These are phyloP conservation scores for Daldinia caldariorum DNA, from an alignment of 495 filamentous ascomycete species.

Conservation along the genomic window DNA sequence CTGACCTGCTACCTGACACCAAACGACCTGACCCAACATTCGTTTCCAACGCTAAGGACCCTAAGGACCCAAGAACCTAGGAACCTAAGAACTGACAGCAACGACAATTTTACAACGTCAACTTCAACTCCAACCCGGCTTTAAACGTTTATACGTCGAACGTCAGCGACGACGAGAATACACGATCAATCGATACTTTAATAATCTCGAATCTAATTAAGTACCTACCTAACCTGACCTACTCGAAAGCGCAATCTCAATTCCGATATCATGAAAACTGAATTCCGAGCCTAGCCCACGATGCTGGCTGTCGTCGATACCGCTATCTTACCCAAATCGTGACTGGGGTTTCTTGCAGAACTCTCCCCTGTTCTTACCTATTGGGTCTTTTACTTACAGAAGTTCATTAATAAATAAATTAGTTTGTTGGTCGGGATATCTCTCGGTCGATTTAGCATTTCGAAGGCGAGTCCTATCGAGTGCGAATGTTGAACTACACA, in stretches of 20 bases:
- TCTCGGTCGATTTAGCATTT: slow-evolving; percentile 11
- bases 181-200: not conserved
- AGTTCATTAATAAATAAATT: not conserved
- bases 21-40: not conserved
- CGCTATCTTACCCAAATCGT: slow-evolving; percentile 31
- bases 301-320: slow-evolving; percentile 20
- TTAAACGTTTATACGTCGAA: not conserved
- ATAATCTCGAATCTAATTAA: not conserved
- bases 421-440: slow-evolving; percentile 6
- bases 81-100: not conserved
- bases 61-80: too few relatives aligned
- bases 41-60: slow-evolving; percentile 7
- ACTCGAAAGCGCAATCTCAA: not conserved
- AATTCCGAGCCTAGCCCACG: slow-evolving; percentile 20
- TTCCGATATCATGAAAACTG: slow-evolving; percentile 3
- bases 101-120: not conserved
- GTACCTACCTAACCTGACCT: too few relatives aligned
- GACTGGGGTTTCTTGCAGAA: slow-evolving; percentile 27
- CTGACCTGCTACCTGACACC: slow-evolving; percentile 7
- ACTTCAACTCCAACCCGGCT: not conserved
- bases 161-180: not conserved
- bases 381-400: not conserved
- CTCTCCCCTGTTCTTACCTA: not conserved
- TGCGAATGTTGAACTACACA: not conserved
- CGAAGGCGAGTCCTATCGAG: slow-evolving; percentile 8